Conservation (phyloP, 495 filamentous ascomycete species). For the Opeltia flavorubescens region DNA sequence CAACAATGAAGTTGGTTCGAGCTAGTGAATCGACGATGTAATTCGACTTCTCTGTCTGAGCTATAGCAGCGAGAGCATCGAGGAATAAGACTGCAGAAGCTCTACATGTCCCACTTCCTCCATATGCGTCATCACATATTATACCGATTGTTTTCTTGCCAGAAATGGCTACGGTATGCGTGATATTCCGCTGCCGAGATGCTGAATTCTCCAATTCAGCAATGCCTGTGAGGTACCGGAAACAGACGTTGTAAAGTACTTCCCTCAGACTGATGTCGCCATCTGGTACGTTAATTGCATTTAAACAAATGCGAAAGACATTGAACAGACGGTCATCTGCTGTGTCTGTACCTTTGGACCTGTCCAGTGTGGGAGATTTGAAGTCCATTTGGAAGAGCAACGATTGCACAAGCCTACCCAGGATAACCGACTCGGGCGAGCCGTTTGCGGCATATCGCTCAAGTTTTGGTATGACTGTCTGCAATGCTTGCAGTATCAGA, state of each 20-base stretch:
- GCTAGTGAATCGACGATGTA: constrained; percentile 66
- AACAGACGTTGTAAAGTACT: constrained; percentile 75
- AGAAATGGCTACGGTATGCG: constrained; percentile 58
- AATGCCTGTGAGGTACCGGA: constrained; percentile 66
- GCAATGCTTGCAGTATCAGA: constrained; percentile 72
- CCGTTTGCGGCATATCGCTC: constrained; percentile 55
- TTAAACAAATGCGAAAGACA: constrained; percentile 71
- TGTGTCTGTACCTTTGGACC: constrained; percentile 46
- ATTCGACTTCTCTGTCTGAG: constrained; percentile 45
- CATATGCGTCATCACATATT: constrained; percentile 86
- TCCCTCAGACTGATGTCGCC: constrained; percentile 60
- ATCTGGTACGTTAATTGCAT: constrained; percentile 56
- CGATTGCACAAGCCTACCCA: constrained; percentile 63
- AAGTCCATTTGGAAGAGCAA: constrained; percentile 63
- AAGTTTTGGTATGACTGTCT: constrained; percentile 72
- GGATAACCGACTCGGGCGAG: constrained; percentile 48
- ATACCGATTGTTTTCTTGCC: constrained; percentile 71
- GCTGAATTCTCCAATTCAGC: constrained; percentile 29
- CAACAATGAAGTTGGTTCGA: constrained; percentile 74
- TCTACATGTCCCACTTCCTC: constrained; percentile 64
- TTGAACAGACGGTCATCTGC: constrained; percentile 82
- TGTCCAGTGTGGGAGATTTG: constrained; percentile 25
- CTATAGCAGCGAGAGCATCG: constrained; percentile 53
- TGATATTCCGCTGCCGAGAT: constrained; percentile 44
- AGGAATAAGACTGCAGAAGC: constrained; percentile 70